Base-by-base conservation (phyloP, 2,329 filamentous ascomycete genomes). In the Atkinsonella texensis region DNA sequence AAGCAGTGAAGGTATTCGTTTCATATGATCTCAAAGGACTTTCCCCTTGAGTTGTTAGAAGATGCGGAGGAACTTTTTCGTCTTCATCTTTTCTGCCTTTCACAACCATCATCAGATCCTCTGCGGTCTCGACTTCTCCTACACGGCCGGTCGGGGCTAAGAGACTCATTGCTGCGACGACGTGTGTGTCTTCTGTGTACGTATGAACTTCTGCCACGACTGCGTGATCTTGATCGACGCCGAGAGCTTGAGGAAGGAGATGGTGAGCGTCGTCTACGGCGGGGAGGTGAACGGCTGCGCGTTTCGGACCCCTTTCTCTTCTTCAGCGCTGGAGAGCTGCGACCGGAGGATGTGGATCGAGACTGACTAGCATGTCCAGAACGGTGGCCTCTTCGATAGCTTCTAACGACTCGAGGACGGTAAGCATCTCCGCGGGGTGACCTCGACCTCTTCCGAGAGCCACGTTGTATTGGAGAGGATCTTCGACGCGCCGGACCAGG, bases 1-100 rank as follows among this genome's bases (percentile, higher is more conserved):
- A 28, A 28, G 28, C 28, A 28, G 28, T 28, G 28, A 28, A 28
- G 28, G 28, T 57, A 46, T 54, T 60, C 60, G 61, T 63, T 65
- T 65, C 67, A 60, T 57, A 57, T 73, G 74, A 66, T 67, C 79
- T 82, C 78, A 81, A 74, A 76, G 64, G 72, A 73, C 67, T 69
- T 77, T 66, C 72, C 65, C 62, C 65, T 64, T 63, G 69, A 71
- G 65, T 73, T 70, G 62, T 68, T 67, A 65, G 73, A 73, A 62
- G 76, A 75, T 63, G 70, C 70, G 56, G 75, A 75, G 56, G 77
- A 78, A 57, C 69, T 70, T 63, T 72, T 77, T 59, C 70, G 70
- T 63, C 73, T 74, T 57, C 70, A 72, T 55, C 54, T 46, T 55
- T 31, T 46, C 35, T 46, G 31, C 55, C 48, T 45, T 28, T 43